Base-by-base conservation (phyloP, 2,329 filamentous ascomycete species). In the Raffaelea arxii region DNA sequence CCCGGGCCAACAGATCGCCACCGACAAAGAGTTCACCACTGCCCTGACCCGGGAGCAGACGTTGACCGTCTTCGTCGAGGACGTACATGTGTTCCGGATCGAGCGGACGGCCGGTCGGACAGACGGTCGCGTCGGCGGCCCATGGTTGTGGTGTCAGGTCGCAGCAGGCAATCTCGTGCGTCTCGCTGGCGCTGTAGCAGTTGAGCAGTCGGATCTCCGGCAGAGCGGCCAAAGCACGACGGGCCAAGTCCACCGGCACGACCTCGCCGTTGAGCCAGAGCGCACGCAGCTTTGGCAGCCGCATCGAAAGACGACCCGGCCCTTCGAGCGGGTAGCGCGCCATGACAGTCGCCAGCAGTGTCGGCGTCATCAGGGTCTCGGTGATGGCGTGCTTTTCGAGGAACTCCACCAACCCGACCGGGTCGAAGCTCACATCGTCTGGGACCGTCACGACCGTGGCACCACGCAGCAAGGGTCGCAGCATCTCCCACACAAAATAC, bases 211-310 rank as follows among this genome's bases (percentile, higher is more conserved):
- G 78, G 3, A 78, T 74, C 0, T 80, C 75, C 0, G 86, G 84
- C 4, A 90, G 71, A 3, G 81, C 80, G 46, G 77, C 75, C 45
- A 84, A 69, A 3, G 79, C 81, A 36, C 84, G 76, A 23, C 79
- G 77, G 25, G 81, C 84, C 16, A 90, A 74, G 57, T 90, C 85
- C 0, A 84, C 84, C 0, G 84, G 86, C 44, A 90, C 85, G 1
- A 91, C 86, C 63, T 91, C 86, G 43, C 86, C 86, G 54, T 91
- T 90, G 25, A 91, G 69, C 85, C 85, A 90, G 25, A 90, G 64
- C 0, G 82, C 85, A 39, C 76, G 77, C 47, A 91, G 67, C 18
- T 82, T 64, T 7, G 82, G 80, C 9, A 90, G 69, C 37, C 77
- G 74, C 23, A 70, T 65, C 18, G 74, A 78, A 44, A 90, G 73